phyloP scores from a whole-genome alignment of 306 rosid genomes.

The Quercus agrifolia region DNA sequence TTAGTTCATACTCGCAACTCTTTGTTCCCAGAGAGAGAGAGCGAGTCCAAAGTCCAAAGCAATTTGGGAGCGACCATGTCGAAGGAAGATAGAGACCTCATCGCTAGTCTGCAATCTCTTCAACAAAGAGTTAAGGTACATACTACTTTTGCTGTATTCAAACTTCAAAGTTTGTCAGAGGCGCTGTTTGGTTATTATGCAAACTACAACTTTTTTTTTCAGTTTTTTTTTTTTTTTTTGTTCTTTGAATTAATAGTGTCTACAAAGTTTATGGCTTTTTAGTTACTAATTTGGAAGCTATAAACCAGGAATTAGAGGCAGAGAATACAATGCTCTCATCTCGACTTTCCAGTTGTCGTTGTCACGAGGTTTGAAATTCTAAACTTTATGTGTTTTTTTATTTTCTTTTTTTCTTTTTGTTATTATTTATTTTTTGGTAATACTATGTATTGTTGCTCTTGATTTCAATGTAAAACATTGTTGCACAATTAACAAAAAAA shows the following conservation, averaged over 20 bases:
- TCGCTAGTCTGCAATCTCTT: constrained; percentile 40
- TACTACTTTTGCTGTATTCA: constrained; percentile 1
- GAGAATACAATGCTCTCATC: constrained; percentile 59
- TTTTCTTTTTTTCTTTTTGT: neutral
- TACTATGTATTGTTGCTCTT: neutral
- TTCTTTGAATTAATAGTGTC: no score
- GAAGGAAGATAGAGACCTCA: constrained; percentile 32
- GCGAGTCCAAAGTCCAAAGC: no score
- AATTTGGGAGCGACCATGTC: constrained; percentile 27
- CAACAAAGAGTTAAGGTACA: constrained; percentile 59
- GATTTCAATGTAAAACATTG: neutral
- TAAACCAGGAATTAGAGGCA: constrained; percentile 59
- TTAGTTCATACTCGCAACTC: no score
- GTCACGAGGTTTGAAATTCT: constrained; percentile 46
- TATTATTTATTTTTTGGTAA: neutral
- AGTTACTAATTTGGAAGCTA: constrained; percentile 8
- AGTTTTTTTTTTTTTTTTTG: no score
- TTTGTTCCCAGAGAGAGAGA: no score
- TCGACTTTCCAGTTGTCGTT: constrained; percentile 45
- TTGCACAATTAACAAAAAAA: no score
- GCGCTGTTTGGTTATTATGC: neutral
- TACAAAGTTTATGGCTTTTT: neutral
- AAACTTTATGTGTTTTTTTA: neutral
- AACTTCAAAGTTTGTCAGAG: neutral
- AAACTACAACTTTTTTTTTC: neutral